These are phyloP conservation scores for Xylariaceae sp. DNA, from an alignment of 2,329 filamentous ascomycete species.

Conservation along the genomic window DNA sequence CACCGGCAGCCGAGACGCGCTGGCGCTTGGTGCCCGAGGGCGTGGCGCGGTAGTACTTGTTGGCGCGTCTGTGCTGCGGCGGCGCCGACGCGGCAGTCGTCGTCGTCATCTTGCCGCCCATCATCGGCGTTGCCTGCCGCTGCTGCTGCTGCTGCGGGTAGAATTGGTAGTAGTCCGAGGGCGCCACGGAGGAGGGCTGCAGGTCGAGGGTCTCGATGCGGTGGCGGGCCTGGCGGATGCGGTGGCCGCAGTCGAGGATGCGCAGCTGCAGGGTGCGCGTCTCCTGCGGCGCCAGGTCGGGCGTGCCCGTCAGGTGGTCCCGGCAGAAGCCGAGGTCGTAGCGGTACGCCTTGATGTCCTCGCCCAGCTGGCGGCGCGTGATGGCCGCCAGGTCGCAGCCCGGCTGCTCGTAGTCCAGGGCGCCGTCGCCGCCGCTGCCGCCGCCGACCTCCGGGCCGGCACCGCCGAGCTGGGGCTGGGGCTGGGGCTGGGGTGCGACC, in stretches of 20 bases:
- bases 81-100: constrained; percentile 6
- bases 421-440: background rate
- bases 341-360: constrained; percentile 35
- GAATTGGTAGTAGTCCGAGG: background rate
- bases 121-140: too few relatives aligned
- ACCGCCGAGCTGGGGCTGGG: too few relatives aligned
- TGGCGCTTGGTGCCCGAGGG: too few relatives aligned
- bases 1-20: constrained; percentile 7
- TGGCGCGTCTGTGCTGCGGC: constrained; percentile 4
- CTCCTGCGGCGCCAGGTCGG: constrained; percentile 33
- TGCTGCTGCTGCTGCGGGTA: background rate
- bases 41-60: too few relatives aligned
- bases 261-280: constrained; percentile 34
- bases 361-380: constrained; percentile 30
- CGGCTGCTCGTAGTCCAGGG: constrained; percentile 21
- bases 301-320: constrained; percentile 23
- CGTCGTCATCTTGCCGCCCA: background rate
- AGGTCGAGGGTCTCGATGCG: too few relatives aligned
- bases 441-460: too few relatives aligned
- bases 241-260: constrained; percentile 34
- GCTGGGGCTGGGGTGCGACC: too few relatives aligned
- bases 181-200: too few relatives aligned
- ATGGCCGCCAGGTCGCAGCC: constrained; percentile 22
- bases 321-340: constrained; percentile 36
- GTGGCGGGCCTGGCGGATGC: constrained; percentile 35